Evolutionary conservation across 1,139 yeast genomes (phyloP), one percentile per base, ranked within the genome.

Genomic region (Candida mesenterica): DNA sequence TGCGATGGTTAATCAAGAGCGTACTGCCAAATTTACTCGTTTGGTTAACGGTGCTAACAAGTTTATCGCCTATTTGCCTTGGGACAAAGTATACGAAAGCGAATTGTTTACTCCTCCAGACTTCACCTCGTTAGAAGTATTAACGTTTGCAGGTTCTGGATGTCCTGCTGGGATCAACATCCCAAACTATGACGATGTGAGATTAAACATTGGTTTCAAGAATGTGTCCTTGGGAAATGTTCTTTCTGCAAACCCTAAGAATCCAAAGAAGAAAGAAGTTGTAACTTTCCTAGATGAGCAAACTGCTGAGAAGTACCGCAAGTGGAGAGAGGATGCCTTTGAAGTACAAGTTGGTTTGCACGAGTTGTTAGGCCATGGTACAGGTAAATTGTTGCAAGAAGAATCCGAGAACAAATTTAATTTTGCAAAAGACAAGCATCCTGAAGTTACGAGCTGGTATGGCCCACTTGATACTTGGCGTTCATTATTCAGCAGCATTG

Each of bases 341-440:
- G 96, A 88, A 58, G 94, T 87, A 27, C 96, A 87, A 61, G 96
- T 88, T 32, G 96, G 96, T 36, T 82, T 87, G 50, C 96, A 88
- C 59, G 96, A 88, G 60, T 70, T 88, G 44, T 71, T 88, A 43
- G 96, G 96, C n/a, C 96, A 88, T 55, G 96, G 96, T 30, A 79
- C 92, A 5, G 96, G 96, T 34, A 87, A 87, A 57, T 67, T 88
- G 38, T 65, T 88, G 49, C 76, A 75, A 48, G 88, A 87, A 55
- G 68, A 75, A 12, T 66, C 66, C 9, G 79, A 78, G 31, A 85
- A 85, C 6, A 58, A 65, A 14, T 87, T 74, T 70, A 88, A 88
- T 59, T 88, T 85, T 52, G 89, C 86, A 58, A 66, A 61, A 32
- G 55, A 57, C 10, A 63, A 65, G 36, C 87, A 88, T 37, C 84